Conservation (phyloP, 179 eudicot species). For the Carnegiea gigantea region DNA sequence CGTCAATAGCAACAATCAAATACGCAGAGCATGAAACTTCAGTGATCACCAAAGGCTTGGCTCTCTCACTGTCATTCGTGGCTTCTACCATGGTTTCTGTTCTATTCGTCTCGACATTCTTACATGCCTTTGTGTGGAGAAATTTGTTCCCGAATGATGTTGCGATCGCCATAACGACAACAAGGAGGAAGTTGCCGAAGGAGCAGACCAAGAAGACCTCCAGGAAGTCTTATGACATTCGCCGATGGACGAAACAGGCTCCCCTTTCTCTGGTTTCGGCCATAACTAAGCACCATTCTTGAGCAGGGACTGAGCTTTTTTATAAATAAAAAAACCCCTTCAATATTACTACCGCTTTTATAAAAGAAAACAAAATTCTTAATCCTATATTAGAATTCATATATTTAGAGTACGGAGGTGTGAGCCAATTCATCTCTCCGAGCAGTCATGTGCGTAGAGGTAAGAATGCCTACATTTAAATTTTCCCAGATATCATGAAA, state of each 20-base stretch:
- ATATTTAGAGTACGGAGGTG: too few relatives aligned
- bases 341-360: too few relatives aligned
- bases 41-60: conserved; percentile 57
- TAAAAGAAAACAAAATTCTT: too few relatives aligned
- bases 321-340: too few relatives aligned
- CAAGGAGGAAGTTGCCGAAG: conserved; percentile 53
- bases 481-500: too few relatives aligned
- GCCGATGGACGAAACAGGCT: conserved; percentile 77
- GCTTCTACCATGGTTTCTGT: conserved; percentile 79
- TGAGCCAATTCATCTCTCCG: too few relatives aligned
- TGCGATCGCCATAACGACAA: conserved; percentile 88
- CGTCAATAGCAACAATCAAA: conserved; percentile 79
- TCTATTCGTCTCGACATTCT: conserved; percentile 64
- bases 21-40: conserved; percentile 74
- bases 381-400: too few relatives aligned
- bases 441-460: too few relatives aligned
- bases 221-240: conserved; percentile 51
- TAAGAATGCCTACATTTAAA: too few relatives aligned
- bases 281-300: conserved; percentile 42
- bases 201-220: conserved; percentile 43
- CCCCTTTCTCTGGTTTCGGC: conserved; percentile 67
- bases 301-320: conserved; percentile 28
- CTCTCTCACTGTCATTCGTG: conserved; percentile 68
- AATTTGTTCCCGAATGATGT: conserved; percentile 90
- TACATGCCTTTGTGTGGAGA: conserved; percentile 83